phyloP scores from a whole-genome alignment of 768 basidiomycete species.

The Pseudohyphozyma bogoriensis region DNA sequence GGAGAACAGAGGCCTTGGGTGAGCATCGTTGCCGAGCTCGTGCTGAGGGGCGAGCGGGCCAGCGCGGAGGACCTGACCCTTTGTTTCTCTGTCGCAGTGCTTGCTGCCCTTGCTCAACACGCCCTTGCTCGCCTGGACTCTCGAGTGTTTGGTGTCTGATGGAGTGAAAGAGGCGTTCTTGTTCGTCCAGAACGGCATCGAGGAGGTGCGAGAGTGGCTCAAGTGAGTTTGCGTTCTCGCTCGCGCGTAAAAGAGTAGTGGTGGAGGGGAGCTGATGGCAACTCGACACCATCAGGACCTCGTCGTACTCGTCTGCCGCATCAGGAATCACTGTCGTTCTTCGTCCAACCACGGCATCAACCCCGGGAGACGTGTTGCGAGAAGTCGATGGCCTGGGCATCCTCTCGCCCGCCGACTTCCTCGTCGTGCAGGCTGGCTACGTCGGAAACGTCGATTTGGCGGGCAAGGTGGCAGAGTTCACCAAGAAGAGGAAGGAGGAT shows the following conservation, averaged over 20 bases:
- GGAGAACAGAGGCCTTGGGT: constrained; percentile 69
- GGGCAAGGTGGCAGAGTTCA: constrained; percentile 39
- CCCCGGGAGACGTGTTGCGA: constrained; percentile 83
- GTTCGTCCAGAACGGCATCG: constrained; percentile 81
- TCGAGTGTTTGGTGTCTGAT: constrained; percentile 86
- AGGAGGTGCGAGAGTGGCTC: constrained; percentile 73
- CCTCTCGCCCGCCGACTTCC: constrained; percentile 70
- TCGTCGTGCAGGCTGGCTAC: constrained; percentile 81
- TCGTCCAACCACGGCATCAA: constrained; percentile 74
- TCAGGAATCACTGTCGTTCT: constrained; percentile 69
- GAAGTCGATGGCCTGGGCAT: constrained; percentile 87
- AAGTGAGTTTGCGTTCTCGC: constrained; percentile 47
- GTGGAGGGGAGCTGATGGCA: neutral
- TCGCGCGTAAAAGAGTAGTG: no score
- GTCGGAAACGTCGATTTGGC: constrained; percentile 79
- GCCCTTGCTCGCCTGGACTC: constrained; percentile 87
- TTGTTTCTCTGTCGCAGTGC: constrained; percentile 47
- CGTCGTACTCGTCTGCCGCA: constrained; percentile 32
- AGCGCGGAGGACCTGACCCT: neutral
- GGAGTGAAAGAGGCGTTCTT: constrained; percentile 95
- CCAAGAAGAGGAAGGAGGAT: constrained; percentile 71
- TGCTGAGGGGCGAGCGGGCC: no score
- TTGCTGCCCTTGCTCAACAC: constrained; percentile 89
- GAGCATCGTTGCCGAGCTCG: constrained; percentile 34
- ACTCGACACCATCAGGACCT: neutral